Evolutionary conservation across 306 rosid species (phyloP).

Genomic region (Cucumis cinereus): DNA sequence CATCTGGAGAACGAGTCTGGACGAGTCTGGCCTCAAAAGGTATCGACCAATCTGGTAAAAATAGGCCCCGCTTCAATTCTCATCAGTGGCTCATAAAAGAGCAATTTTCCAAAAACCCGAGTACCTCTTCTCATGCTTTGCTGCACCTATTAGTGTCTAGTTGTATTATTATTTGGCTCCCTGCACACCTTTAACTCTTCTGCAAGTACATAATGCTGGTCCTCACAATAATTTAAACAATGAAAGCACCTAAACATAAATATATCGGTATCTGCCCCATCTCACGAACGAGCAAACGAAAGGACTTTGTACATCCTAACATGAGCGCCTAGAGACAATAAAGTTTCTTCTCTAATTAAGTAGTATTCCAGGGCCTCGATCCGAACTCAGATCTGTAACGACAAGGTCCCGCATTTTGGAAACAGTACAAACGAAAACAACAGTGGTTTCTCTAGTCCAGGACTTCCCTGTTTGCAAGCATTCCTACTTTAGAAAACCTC

Average conservation of each 20-base stretch:
- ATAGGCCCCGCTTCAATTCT: not conserved
- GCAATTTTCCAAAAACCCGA: not conserved
- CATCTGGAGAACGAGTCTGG: not conserved
- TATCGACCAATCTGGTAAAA: not conserved
- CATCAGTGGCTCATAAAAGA: not conserved
- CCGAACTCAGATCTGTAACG: not conserved
- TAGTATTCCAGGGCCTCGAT: not conserved
- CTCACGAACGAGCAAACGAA: not conserved
- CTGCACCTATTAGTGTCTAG: not conserved
- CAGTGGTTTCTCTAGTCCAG: not conserved
- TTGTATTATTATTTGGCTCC: not conserved
- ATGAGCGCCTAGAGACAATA: not conserved
- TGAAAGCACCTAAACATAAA: not conserved
- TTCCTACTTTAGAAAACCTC: not conserved
- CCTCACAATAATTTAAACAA: not conserved
- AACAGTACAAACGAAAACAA: not conserved
- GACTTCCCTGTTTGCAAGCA: not conserved
- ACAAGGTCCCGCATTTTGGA: not conserved
- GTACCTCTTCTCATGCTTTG: not conserved
- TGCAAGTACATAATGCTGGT: not conserved
- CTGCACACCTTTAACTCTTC: not conserved
- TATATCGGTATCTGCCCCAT: not conserved
- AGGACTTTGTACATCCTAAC: not conserved
- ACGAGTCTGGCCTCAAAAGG: not conserved
- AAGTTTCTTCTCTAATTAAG: not conserved